Evolutionary conservation across 768 basidiomycete genomes (phyloP), one percentile per base, ranked within the genome.

Genomic region (Kondoa malvinella): DNA sequence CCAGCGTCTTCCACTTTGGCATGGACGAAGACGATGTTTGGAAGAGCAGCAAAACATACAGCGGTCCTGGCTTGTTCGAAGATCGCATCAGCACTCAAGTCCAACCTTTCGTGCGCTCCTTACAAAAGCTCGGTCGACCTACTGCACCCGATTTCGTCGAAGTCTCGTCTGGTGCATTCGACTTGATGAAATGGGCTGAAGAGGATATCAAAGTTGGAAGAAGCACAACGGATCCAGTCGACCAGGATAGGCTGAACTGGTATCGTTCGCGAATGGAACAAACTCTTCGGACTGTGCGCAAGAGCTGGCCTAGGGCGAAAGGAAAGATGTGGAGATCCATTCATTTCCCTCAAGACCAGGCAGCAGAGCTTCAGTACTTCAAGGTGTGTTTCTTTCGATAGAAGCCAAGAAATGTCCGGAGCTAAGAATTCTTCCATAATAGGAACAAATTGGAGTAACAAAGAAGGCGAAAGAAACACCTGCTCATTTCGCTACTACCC

Each of bases 11-110:
- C 66, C 74, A 74, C 70, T 74, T 71, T 34, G 74, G 74, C 40
- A 67, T 74, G 59, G 74, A 74, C 50, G 71, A 74, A 62, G 72
- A 74, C 64, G 72, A 73, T 56, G 73, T 70, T 67, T 74, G 72
- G 72, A 40, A 66, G 12, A 66, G 68, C 31, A 66, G 71, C 66
- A 70, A 72, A 32, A 69, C 70, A 34, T 74, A 73, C 66, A 31
- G 66, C 33, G 64, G 67, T 3, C 72, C 74, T 21, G 74, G 72
- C 32, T 58, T 71, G 26, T 68, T 74, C 34, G 74, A 74, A 66
- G 69, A 73, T 50, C 74, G 74, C 30, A 60, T 74, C 17, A 57
- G 33, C 30, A 68, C 72, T 50, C 58, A 69, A n/a, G 58, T 72
- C 58, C 57, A 50, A 26, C 72, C 74, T 0, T 66, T 74, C 33